phyloP scores from a whole-genome alignment of 345 rosid species.

The Hibiscus mutabilis region DNA sequence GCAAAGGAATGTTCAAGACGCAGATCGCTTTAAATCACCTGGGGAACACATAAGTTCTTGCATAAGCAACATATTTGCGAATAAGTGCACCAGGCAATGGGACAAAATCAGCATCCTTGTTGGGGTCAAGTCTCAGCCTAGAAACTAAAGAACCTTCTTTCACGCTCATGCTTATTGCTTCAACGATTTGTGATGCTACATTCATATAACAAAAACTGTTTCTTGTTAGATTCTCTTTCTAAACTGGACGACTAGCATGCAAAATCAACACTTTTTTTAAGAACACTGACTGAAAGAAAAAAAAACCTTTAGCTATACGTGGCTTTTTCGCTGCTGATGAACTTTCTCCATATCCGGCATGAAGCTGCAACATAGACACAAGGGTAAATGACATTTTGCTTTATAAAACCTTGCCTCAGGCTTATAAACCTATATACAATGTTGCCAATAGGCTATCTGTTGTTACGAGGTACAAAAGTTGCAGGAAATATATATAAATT shows the following conservation, averaged over 20 bases:
- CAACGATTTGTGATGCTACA: slow-evolving; percentile 38
- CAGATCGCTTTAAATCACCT: slow-evolving; percentile 43
- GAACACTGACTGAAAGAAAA: neutral
- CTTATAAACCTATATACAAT: neutral
- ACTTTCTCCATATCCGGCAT: slow-evolving; percentile 55
- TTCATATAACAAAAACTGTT: slow-evolving; percentile 18
- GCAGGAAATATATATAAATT: neutral
- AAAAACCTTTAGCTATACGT: slow-evolving; percentile 32
- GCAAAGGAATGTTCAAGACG: slow-evolving; percentile 4
- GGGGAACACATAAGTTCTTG: slow-evolving; percentile 70
- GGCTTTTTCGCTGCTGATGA: slow-evolving; percentile 45
- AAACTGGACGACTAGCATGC: neutral
- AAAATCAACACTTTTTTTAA: neutral
- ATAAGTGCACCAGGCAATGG: slow-evolving; percentile 83
- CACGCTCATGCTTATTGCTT: slow-evolving; percentile 30
- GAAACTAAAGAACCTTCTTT: slow-evolving; percentile 63
- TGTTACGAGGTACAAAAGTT: neutral
- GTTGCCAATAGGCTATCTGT: neutral
- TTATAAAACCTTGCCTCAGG: neutral
- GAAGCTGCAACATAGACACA: slow-evolving; percentile 52
- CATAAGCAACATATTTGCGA: slow-evolving; percentile 88
- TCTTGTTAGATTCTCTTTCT: slow-evolving; percentile 5
- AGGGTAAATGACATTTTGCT: slow-evolving; percentile 4
- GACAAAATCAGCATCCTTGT: slow-evolving; percentile 57
- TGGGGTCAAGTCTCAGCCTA: slow-evolving; percentile 68